phyloP scores from a whole-genome alignment of 352 stramenopile species.

The Pythium diclinum region DNA sequence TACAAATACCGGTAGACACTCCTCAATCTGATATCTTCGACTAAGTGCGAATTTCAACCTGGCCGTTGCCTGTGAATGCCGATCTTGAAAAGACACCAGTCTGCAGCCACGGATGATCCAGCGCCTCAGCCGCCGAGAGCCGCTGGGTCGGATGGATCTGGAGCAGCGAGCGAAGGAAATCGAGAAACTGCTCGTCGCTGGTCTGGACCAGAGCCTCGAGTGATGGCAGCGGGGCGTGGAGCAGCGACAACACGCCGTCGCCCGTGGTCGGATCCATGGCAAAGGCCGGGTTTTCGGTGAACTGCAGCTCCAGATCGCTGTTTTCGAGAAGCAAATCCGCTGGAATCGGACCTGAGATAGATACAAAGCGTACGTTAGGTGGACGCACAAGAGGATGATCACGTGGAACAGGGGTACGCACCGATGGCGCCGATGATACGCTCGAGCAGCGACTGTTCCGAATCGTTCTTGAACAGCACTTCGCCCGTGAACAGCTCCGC shows the following conservation, averaged over 20 bases:
- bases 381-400: background rate
- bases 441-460: conserved; percentile 91
- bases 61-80: background rate
- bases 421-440: conserved; percentile 83
- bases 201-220: conserved; percentile 59
- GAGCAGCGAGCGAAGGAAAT: conserved; percentile 64
- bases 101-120: conserved; percentile 66
- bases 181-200: conserved; percentile 54
- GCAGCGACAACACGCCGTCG: conserved; percentile 42
- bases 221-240: conserved; percentile 28
- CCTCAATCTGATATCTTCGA: background rate
- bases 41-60: conserved; percentile 27
- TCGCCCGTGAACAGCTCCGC: conserved; percentile 87
- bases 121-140: conserved; percentile 48
- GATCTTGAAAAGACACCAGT: conserved; percentile 53
- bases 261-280: conserved; percentile 38
- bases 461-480: conserved; percentile 86
- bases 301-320: conserved; percentile 50
- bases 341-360: conserved; percentile 52
- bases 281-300: conserved; percentile 60
- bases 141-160: conserved; percentile 60
- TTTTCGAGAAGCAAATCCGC: conserved; percentile 48
- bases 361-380: background rate
- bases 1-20: background rate
- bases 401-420: conserved; percentile 20